Base-by-base conservation (phyloP, 768 basidiomycete species). In the Boletus coccyginus region DNA sequence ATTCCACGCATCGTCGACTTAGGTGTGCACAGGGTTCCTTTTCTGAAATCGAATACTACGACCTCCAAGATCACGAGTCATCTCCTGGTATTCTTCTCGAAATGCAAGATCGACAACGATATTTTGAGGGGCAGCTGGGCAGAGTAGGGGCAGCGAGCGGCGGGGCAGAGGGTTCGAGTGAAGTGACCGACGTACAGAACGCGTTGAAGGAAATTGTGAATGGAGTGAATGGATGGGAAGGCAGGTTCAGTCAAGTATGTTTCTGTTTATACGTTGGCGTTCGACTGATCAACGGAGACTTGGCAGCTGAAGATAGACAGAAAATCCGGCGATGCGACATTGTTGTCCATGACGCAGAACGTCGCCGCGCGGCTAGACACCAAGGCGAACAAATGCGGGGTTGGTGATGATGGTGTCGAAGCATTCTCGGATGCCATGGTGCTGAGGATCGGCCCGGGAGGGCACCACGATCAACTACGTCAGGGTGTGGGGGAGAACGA, bases 371-470 rank as follows among this genome's bases (percentile, higher is more conserved):
- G 89, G 21, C 66, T 91, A 19, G 86, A 92, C 29, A 81, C 84
- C 47, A 82, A 80, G 64, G 78, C 81, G 8, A 79, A 76, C 57
- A 89, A 86, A 70, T 81, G 91, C 96, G 2, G 90, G 92, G 74
- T 99, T 98, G 51, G 95, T 95, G 65, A 95, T 81, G 63, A 98
- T 87, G 61, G 92, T 86, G n/a, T n/a, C n/a, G n/a, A n/a, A 96
- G 52, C 89, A 75, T 54, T 77, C 71, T 44, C 79, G 73, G 38
- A 98, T 81, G 35, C 83, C 85, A 75, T 92, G 90, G 53, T 87
- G n/a, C n/a, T n/a, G n/a, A n/a, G n/a, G n/a, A n/a, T n/a, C n/a
- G n/a, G n/a, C n/a, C n/a, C n/a, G n/a, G 81, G n/a, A n/a, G n/a
- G n/a, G n/a, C n/a, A n/a, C n/a, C n/a, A n/a, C n/a, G n/a, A n/a